Evolutionary conservation across 257 asterid genomes (phyloP).

Genomic region (Orobanche coerulescens): DNA sequence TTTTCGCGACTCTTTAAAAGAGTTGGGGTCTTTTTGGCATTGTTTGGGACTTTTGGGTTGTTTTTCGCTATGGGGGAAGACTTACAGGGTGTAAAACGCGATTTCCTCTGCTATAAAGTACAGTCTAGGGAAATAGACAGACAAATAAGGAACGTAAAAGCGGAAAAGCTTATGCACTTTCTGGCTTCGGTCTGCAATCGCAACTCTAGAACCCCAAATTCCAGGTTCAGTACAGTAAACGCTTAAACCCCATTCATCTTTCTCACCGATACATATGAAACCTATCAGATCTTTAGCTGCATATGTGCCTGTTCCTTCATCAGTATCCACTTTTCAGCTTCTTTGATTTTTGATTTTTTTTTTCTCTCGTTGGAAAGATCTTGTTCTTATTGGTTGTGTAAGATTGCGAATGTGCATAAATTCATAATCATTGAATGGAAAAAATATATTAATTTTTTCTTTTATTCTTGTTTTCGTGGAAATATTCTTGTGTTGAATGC

Average conservation of each 20-base stretch:
- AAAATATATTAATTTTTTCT: not conserved
- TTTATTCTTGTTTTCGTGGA: conserved; percentile 11
- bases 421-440: not conserved
- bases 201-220: conserved; percentile 28
- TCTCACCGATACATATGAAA: conserved; percentile 23
- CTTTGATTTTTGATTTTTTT: conserved; percentile 10
- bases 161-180: conserved; percentile 34
- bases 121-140: conserved; percentile 12
- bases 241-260: conserved; percentile 36
- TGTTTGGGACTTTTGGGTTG: too few species aligned
- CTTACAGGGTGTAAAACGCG: too few species aligned
- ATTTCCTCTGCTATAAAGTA: not conserved
- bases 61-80: too few species aligned
- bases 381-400: conserved; percentile 6
- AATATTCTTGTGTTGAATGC: conserved; percentile 13
- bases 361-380: conserved; percentile 11
- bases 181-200: not conserved
- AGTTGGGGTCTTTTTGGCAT: too few species aligned
- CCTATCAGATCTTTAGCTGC: conserved; percentile 16
- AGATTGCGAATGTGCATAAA: conserved; percentile 10
- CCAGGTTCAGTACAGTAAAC: conserved; percentile 28
- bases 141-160: conserved; percentile 23
- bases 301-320: not conserved
- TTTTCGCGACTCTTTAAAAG: too few species aligned
- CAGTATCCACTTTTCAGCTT: conserved; percentile 5